Base-by-base conservation (phyloP, 2,329 filamentous ascomycete genomes). In the Penicillium sp. region DNA sequence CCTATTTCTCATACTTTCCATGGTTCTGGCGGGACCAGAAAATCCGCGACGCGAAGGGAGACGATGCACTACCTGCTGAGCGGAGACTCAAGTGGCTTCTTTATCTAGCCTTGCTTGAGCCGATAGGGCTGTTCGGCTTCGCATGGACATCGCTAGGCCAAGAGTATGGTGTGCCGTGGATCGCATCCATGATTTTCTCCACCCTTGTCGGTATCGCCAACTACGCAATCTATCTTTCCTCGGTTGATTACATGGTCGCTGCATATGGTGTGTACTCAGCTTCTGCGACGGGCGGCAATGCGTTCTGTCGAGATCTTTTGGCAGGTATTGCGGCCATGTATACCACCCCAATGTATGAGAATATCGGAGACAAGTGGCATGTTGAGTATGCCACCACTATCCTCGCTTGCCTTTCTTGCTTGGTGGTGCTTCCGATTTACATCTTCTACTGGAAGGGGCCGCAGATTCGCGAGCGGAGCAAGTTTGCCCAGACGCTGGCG, bases 171-270 rank as follows among this genome's bases (percentile, higher is more conserved):
- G 56, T 77, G 2, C 79, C 80, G 56, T 88, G 84, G 84, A 80
- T 85, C 19, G 81, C 75, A 1, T 80, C 81, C 6, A 81, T 84
- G 75, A 68, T 86, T 40, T 85, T 82, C 56, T 77, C 77, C 2
- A 74, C 73, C 3, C 72, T 85, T 48, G 80, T 88, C 48, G 84
- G 83, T 26, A 81, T 88, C 40, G 84, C 84, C 53, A 88, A 88
- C 61, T 85, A 83, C 49, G 72, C 78, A 22, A 85, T 86, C 48
- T 87, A 87, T 69, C 83, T 85, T 75, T 82, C 83, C 2, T 85
- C 83, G 1, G 84, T 87, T 54, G 82, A 88, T 64, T 88, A 88
- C 69, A 86, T 87, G 78, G 79, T 87, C 41, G 82, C 81, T 51
- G 80, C 83, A 1, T 87, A 88, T 59, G 85, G 84, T 0, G 80